Base-by-base conservation (phyloP, 192 early-diverging fungal species). In the Cetraspora pellucida region DNA sequence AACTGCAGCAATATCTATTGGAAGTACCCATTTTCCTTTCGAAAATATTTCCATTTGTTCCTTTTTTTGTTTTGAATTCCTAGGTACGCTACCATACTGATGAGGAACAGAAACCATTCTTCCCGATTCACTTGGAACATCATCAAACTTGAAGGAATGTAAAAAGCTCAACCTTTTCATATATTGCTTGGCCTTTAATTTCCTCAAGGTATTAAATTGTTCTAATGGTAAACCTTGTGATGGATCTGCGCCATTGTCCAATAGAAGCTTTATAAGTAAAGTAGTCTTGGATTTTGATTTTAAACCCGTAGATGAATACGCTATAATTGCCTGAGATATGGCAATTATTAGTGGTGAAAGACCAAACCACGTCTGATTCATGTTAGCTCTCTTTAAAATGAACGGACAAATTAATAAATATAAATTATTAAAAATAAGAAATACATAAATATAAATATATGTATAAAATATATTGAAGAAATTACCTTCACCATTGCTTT, bases 361-460 rank as follows among this genome's bases (percentile, higher is more conserved):
- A 10, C 82, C 82, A 57, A 77, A 84, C 82, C 82, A 84, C 49
- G 82, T 77, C 55, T 84, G 82, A 61, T 84, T 84, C 46, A 84
- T 65, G 28, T 84, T 84, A 3, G 82, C 82, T 23, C 59, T 60
- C 82, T 84, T 60, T 45, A 47, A 23, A 30, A 59, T 58, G 10
- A 31, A 59, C 27, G 25, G 63, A 19, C 73, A 16, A 7, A 13
- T 63, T n/a, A 63, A 65, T 10, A 17, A 2, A 44, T 43, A 65
- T 21, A 21, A 44, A 44, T 43, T 5, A 65, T n/a, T 37, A 44
- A 0, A 37, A n/a, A 37, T 13, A 27, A 31, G 50, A 63, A 25
- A 10, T 28, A 52, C 11, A 50, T 52, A 50, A 66, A 65, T n/a
- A 37, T 65, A 43, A 17, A 44, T 64, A 9, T 2, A 65, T 10